Evolutionary conservation across 2,329 filamentous ascomycete genomes (phyloP).

Genomic region (Pyrenochaeta sp.): DNA sequence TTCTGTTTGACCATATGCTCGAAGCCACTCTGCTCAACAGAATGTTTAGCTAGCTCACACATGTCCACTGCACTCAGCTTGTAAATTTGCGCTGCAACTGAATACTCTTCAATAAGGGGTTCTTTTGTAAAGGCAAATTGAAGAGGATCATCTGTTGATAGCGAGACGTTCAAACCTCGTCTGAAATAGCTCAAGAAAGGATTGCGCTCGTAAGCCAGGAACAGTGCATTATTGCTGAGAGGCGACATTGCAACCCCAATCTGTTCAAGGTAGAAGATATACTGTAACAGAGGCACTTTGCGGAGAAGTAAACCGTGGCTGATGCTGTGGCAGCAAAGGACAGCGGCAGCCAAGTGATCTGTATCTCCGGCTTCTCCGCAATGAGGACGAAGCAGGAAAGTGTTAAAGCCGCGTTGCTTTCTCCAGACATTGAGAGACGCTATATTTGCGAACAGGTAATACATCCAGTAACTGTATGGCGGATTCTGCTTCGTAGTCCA

Average conservation of each 20-base stretch:
- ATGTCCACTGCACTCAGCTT: conserved; percentile 97
- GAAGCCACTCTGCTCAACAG: conserved; percentile 92
- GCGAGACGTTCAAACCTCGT: conserved; percentile 90
- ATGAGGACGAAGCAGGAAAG: conserved; percentile 89
- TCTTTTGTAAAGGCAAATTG: conserved; percentile 99
- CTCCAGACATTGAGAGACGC: conserved; percentile 91
- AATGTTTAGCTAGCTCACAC: conserved; percentile 97
- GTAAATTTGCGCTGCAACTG: conserved; percentile 97
- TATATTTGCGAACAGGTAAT: conserved; percentile 95
- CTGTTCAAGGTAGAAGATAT: conserved; percentile 97
- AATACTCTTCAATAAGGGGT: conserved; percentile 96
- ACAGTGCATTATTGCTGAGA: conserved; percentile 95
- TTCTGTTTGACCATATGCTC: conserved; percentile 87
- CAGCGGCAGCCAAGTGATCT: conserved; percentile 90
- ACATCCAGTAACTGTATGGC: conserved; percentile 99
- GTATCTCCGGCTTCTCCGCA: conserved; percentile 97
- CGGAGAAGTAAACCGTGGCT: conserved; percentile 91
- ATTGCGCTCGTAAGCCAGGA: conserved; percentile 95
- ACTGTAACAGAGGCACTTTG: conserved; percentile 94
- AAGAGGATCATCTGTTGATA: conserved; percentile 95
- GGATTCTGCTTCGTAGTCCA: conserved; percentile 96
- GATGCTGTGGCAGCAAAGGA: conserved; percentile 94
- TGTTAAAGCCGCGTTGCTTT: conserved; percentile 92
- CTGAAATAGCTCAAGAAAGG: conserved; percentile 96
- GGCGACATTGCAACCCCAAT: conserved; percentile 99